Percentiles rank a stretch among this genome's conserved stretches.
Conservation (phyloP, 2,329 filamentous ascomycete genomes). For the Botrytis porri region DNA sequence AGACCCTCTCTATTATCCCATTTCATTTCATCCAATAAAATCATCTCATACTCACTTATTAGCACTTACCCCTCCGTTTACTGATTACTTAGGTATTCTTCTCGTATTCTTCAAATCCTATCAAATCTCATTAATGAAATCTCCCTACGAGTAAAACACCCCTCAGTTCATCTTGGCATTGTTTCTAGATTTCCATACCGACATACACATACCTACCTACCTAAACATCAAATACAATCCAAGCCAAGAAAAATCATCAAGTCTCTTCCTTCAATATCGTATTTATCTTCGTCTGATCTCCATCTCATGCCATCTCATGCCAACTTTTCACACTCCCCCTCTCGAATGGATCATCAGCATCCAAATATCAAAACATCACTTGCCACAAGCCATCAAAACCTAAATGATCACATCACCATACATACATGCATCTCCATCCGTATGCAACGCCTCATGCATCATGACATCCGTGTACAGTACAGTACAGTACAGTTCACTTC, state of each 20-base stretch:
- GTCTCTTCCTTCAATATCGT: not conserved
- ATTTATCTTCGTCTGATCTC: not conserved
- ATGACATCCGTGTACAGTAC: constrained; percentile 4
- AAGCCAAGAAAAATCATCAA: no score
- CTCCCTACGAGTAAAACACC: not conserved
- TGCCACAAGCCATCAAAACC: not conserved
- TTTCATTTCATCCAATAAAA: not conserved
- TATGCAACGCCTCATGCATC: constrained; percentile 7
- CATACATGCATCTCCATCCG: not conserved
- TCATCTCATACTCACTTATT: not conserved
- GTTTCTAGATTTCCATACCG: not conserved
- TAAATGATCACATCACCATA: not conserved
- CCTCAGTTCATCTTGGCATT: not conserved
- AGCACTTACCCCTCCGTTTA: not conserved
- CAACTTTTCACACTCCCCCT: not conserved
- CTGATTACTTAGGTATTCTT: not conserved
- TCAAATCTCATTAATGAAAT: not conserved
- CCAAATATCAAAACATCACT: not conserved
- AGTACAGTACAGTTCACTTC: no score
- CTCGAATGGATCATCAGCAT: not conserved
- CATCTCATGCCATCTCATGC: not conserved
- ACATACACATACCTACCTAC: not conserved
- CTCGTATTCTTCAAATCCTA: not conserved
- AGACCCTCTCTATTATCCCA: not conserved
- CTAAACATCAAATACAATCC: no score